These are phyloP conservation scores for Nemania sp. DNA, from an alignment of 2,329 filamentous ascomycete species.

Conservation along the genomic window DNA sequence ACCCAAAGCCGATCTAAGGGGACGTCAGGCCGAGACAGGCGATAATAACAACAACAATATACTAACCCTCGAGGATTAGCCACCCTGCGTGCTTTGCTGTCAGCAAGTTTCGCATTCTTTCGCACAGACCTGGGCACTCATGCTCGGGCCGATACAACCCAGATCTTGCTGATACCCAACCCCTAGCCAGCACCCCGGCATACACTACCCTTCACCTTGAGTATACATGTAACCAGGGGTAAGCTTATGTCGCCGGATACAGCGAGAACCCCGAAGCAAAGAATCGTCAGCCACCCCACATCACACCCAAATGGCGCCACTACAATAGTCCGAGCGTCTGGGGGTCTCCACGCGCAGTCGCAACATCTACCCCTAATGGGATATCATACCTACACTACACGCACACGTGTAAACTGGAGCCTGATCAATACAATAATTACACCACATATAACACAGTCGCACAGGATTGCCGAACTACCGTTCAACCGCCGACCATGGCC, in stretches of 20 bases:
- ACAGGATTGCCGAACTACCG: background rate
- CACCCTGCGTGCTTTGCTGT: background rate
- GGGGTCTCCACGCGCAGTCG: background rate
- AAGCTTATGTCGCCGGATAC: background rate
- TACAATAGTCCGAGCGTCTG: background rate
- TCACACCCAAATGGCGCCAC: no score
- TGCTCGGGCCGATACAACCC: background rate
- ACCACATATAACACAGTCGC: no score
- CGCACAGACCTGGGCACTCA: constrained; percentile 8
- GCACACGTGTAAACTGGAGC: no score
- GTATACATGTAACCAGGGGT: background rate
- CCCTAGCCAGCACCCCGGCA: no score
- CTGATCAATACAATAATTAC: no score
- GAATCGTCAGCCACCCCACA: background rate
- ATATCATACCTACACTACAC: no score
- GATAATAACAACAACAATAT: background rate
- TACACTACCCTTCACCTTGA: no score
- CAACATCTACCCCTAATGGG: background rate
- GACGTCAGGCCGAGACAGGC: background rate
- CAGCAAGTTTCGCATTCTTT: constrained; percentile 13
- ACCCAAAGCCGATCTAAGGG: no score
- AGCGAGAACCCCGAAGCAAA: background rate
- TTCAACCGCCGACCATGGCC: background rate
- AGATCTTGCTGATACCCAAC: no score
- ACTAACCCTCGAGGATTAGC: background rate